phyloP scores from a whole-genome alignment of 2,329 filamentous ascomycete genomes.

The Huntiella decipiens region DNA sequence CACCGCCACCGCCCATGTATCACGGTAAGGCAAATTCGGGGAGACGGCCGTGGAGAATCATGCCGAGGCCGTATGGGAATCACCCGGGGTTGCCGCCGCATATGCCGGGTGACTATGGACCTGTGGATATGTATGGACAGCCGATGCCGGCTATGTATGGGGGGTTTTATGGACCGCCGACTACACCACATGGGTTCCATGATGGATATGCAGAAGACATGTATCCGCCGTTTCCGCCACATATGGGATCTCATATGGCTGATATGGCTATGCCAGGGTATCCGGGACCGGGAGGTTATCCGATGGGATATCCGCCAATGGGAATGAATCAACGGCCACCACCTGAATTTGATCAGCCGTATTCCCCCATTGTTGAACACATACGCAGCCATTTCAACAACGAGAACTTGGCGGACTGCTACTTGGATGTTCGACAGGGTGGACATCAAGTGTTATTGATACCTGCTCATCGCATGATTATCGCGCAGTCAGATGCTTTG shows the following conservation, averaged over 20 bases:
- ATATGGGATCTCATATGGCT: conserved; percentile 3
- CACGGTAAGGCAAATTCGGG: too few relatives aligned
- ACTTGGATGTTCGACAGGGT: conserved; percentile 24
- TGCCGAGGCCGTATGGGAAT: too few relatives aligned
- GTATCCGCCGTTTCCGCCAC: conserved; percentile 7
- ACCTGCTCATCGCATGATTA: conserved; percentile 34
- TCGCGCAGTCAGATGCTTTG: conserved; percentile 29
- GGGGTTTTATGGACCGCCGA: conserved; percentile 26
- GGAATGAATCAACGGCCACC: too few relatives aligned
- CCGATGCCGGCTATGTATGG: conserved; percentile 14
- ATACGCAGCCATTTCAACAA: conserved; percentile 19
- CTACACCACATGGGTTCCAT: conserved; percentile 40
- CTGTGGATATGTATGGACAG: conserved; percentile 22
- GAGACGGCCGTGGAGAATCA: too few relatives aligned
- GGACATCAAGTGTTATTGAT: conserved; percentile 22
- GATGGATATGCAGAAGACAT: conserved; percentile 28
- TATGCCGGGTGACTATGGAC: conserved; percentile 17
- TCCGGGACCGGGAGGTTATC: too few relatives aligned
- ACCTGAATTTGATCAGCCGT: background rate
- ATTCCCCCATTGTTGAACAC: conserved; percentile 13
- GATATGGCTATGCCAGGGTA: background rate
- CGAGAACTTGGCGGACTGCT: conserved; percentile 22
- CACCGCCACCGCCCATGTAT: too few relatives aligned
- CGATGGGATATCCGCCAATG: too few relatives aligned
- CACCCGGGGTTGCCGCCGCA: too few relatives aligned